Conservation (phyloP, 768 basidiomycete species). For the Daedaleopsis nitida region DNA sequence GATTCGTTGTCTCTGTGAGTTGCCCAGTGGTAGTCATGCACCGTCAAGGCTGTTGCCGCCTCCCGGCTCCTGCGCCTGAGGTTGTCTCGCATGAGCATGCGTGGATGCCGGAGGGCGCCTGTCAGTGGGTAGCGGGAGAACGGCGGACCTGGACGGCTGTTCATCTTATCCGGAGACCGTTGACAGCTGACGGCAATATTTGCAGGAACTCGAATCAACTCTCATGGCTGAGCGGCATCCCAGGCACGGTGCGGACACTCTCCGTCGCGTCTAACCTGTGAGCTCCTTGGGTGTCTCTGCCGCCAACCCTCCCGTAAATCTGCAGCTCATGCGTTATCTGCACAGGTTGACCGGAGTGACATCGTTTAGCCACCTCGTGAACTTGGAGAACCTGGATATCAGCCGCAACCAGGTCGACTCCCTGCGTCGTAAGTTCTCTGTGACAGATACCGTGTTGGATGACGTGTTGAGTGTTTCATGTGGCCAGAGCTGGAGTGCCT, state of each 20-base stretch:
- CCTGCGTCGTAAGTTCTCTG: constrained; percentile 67
- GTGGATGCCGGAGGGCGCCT: too few relatives aligned
- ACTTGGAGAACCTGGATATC: constrained; percentile 89
- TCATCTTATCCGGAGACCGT: not conserved
- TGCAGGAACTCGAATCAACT: constrained; percentile 72
- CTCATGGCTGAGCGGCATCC: constrained; percentile 81
- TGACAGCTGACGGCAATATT: not conserved
- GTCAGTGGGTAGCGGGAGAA: not conserved
- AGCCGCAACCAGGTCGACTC: constrained; percentile 89
- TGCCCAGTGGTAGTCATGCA: not conserved
- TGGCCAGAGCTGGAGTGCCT: constrained; percentile 79
- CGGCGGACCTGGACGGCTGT: constrained; percentile 2
- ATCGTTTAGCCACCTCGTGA: constrained; percentile 83
- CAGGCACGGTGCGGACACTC: constrained; percentile 70
- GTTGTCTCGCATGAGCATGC: too few relatives aligned
- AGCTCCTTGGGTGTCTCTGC: constrained; percentile 27
- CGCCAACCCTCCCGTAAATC: not conserved
- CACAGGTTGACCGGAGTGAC: constrained; percentile 80
- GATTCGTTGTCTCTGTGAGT: constrained; percentile 78
- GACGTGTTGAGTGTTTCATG: constrained; percentile 3
- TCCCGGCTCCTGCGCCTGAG: too few relatives aligned
- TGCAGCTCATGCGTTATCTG: not conserved
- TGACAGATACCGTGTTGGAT: not conserved
- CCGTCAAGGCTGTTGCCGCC: too few relatives aligned
- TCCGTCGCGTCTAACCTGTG: constrained; percentile 78